These are phyloP conservation scores for Pseudovirgaria hyperparasitica DNA, from an alignment of 2,329 filamentous ascomycete species.

Conservation along the genomic window DNA sequence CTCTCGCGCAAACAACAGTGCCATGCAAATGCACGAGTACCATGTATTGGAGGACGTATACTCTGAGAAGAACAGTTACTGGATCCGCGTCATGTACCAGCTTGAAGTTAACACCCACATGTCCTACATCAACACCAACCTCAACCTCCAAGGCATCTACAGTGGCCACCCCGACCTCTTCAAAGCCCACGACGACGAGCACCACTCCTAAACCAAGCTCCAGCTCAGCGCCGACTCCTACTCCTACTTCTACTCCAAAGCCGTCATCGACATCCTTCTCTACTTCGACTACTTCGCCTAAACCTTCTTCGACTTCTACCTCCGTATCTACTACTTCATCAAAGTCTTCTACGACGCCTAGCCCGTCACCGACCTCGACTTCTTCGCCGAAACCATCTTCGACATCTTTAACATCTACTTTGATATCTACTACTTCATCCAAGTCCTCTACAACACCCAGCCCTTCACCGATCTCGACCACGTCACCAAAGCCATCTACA, in stretches of 20 bases:
- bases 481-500: neutral
- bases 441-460: neutral
- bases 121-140: neutral
- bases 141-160: neutral
- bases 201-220: neutral
- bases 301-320: neutral
- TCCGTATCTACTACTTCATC: neutral
- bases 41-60: neutral
- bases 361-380: too few species aligned
- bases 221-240: neutral
- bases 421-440: neutral
- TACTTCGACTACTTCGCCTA: neutral
- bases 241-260: neutral
- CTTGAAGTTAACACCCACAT: neutral
- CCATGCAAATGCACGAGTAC: constrained; percentile 1
- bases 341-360: too few species aligned
- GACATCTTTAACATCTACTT: neutral
- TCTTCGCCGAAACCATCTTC: neutral
- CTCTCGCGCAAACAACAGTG: neutral
- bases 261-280: neutral
- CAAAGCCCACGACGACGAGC: neutral
- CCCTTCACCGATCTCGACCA: neutral
- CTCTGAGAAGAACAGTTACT: neutral
- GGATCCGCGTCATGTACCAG: neutral
- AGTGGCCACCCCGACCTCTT: too few species aligned